Base-by-base conservation (phyloP, 2,329 filamentous ascomycete species). In the Penicillium sp. region DNA sequence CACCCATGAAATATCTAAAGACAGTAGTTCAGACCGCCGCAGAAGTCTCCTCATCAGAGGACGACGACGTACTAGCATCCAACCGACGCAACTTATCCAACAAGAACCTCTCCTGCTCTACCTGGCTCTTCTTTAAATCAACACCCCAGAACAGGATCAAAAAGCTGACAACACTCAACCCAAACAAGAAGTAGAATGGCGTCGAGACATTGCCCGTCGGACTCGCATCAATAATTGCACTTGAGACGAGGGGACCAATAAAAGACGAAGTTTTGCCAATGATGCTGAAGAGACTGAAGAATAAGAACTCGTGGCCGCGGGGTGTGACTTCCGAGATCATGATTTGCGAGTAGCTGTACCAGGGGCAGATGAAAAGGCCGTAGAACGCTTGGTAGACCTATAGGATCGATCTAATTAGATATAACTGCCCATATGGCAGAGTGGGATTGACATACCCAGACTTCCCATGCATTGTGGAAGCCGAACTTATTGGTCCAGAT, bases 241-340 rank as follows among this genome's bases (percentile, higher is more conserved):
- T 85, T 56, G 82, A 85, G n/a, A 90, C 86, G 27, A 89, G 75
- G 0, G 87, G 87, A 0, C 87, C 87, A 55, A 89, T 88, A 64
- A 89, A 89, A 1, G 82, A 84, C 8, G 82, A 86, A 0, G 86
- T 86, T 73, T 89, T 89, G 44, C 86, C 86, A 29, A 89, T 82
- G 64, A 89, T 87, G 60, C 82, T 86, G 73, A 89, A 89, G 1
- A 89, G 72, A 47, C 80, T 83, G 79, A 89, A 90, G 77, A 89
- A 89, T 12, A 89, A 75, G 65, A 88, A 89, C 63, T 89, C 87
- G 66, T 88, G 85, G 38, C 86, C 86, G 6, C 84, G 79, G 0
- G 87, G 87, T 0, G 86, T 88, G 2, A 89, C 85, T 64, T 88
- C 87, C 3, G 82, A 85, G 63, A 89, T 89, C 82, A 89, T 86